Evolutionary conservation across 495 filamentous ascomycete genomes (phyloP).

Genomic region (Chaetomium fimeti): DNA sequence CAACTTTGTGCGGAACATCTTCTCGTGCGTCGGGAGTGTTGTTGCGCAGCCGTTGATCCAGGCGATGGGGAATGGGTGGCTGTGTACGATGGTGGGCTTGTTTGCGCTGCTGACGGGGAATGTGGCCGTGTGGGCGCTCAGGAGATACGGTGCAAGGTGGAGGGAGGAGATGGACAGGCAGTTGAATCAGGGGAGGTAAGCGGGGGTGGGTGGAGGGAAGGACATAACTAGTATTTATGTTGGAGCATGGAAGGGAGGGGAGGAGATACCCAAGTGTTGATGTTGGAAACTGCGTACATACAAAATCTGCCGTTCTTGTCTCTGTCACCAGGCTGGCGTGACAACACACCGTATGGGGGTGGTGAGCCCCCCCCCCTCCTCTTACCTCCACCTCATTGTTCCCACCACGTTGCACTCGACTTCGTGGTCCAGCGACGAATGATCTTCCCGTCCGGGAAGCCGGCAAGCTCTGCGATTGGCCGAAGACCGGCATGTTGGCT

Average conservation of each 20-base stretch:
- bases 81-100: slow-evolving; percentile 76
- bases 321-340: too few relatives aligned
- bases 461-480: slow-evolving; percentile 12
- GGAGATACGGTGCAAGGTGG: slow-evolving; percentile 64
- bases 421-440: not conserved
- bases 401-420: not conserved
- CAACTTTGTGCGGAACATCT: slow-evolving; percentile 85
- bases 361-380: too few relatives aligned
- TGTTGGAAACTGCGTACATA: too few relatives aligned
- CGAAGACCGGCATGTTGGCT: not conserved
- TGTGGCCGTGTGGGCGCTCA: slow-evolving; percentile 64
- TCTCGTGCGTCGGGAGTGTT: slow-evolving; percentile 71
- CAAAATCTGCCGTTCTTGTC: not conserved
- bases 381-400: too few relatives aligned
- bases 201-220: slow-evolving; percentile 26
- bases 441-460: slow-evolving; percentile 2
- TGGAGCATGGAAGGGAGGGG: not conserved
- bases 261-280: not conserved
- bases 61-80: slow-evolving; percentile 86
- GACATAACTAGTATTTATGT: not conserved
- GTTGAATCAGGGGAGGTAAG: slow-evolving; percentile 19
- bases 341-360: too few relatives aligned
- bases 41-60: slow-evolving; percentile 73
- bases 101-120: slow-evolving; percentile 56
- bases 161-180: slow-evolving; percentile 62